These are phyloP conservation scores for Brassica cretica DNA, from an alignment of 345 rosid genomes.

Conservation along the genomic window DNA sequence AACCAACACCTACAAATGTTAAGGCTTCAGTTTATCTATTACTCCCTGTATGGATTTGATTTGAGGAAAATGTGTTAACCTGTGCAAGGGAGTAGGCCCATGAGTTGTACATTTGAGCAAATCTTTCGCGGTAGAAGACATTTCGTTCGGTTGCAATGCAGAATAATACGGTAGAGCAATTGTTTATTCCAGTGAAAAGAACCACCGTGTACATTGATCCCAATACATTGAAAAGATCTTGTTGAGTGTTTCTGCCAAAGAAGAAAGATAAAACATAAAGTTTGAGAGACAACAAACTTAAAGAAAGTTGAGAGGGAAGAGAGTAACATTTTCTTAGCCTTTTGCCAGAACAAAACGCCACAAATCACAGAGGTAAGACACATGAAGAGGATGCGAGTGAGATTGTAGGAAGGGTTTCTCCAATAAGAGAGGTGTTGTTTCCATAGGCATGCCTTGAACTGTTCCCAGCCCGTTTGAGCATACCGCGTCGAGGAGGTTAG, in stretches of 20 bases:
- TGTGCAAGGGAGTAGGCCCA: slow-evolving; percentile 54
- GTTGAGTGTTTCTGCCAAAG: slow-evolving; percentile 38
- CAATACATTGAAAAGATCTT: slow-evolving; percentile 41
- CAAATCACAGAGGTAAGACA: slow-evolving; percentile 38
- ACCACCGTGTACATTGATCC: slow-evolving; percentile 40
- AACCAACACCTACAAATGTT: slow-evolving; percentile 43
- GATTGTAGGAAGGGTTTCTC: slow-evolving; percentile 59
- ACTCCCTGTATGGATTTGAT: background rate
- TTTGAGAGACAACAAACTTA: background rate
- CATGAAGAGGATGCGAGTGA: slow-evolving; percentile 42
- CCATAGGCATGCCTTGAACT: slow-evolving; percentile 61
- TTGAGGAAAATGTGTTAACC: slow-evolving; percentile 30
- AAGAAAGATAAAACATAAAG: background rate
- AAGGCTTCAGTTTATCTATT: background rate
- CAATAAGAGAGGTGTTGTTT: slow-evolving; percentile 61
- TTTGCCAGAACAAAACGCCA: slow-evolving; percentile 59
- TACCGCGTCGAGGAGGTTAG: slow-evolving; percentile 40
- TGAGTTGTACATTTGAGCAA: slow-evolving; percentile 50
- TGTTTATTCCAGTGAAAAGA: slow-evolving; percentile 41
- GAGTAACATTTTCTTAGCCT: slow-evolving; percentile 51
- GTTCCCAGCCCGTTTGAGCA: slow-evolving; percentile 47
- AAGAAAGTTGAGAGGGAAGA: background rate
- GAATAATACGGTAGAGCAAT: slow-evolving; percentile 38
- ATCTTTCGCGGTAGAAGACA: slow-evolving; percentile 46
- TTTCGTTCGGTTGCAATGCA: slow-evolving; percentile 39